Percentiles rank a stretch among this genome's conserved stretches.
phyloP scores from a whole-genome alignment of 2,329 filamentous ascomycete genomes.

The Pestalotiopsis sp. region DNA sequence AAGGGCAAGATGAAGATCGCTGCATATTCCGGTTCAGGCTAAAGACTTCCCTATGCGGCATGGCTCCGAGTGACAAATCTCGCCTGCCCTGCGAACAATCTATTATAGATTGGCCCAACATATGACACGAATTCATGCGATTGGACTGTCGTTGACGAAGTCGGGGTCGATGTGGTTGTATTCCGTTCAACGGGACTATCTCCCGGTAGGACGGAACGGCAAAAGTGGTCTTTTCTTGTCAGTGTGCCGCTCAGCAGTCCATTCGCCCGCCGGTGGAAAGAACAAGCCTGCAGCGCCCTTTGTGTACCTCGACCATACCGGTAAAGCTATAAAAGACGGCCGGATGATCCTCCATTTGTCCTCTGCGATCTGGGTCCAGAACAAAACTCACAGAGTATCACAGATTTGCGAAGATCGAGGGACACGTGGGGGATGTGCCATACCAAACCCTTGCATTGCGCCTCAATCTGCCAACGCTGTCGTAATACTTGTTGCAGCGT shows the following conservation, averaged over 20 bases:
- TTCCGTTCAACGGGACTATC: background rate
- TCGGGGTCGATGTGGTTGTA: background rate
- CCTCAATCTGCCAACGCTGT: background rate
- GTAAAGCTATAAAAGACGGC: background rate
- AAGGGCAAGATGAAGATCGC: background rate
- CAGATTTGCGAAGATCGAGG: background rate
- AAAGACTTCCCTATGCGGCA: background rate
- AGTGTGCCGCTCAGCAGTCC: background rate
- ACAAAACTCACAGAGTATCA: background rate
- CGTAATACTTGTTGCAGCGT: background rate
- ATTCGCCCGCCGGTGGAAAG: background rate
- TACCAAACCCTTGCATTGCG: background rate
- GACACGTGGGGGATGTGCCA: background rate
- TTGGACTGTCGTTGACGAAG: background rate
- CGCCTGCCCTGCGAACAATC: background rate
- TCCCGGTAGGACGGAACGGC: background rate
- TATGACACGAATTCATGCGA: background rate
- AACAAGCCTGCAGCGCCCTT: background rate
- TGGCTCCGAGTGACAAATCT: conserved; percentile 2
- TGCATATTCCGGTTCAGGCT: conserved; percentile 7
- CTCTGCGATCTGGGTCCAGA: background rate
- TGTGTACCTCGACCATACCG: background rate
- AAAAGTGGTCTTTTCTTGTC: background rate
- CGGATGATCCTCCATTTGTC: background rate
- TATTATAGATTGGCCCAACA: conserved; percentile 1